Percentiles rank a stretch among this genome's conserved stretches.
Conservation (phyloP, 768 basidiomycete genomes). For the Cubamyces lactineus region DNA sequence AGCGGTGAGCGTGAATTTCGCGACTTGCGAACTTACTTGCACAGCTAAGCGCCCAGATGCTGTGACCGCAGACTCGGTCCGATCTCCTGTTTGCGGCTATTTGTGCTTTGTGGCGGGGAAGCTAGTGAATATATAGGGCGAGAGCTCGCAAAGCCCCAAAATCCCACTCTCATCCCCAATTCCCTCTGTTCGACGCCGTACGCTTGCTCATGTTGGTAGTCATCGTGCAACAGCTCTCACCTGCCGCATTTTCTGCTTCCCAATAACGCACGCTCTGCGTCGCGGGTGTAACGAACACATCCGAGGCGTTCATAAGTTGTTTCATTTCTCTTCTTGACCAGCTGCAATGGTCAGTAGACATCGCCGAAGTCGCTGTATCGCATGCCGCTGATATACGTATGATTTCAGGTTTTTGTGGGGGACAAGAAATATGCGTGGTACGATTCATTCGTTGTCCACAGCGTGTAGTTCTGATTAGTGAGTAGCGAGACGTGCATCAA, state of each 20-base stretch:
- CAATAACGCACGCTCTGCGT: conserved; percentile 60
- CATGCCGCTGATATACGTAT: neutral
- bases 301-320: conserved; percentile 31
- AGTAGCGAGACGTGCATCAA: conserved; percentile 90
- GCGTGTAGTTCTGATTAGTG: conserved; percentile 1
- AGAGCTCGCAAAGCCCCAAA: neutral
- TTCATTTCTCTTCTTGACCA: conserved; percentile 16
- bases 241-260: conserved; percentile 31
- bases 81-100: conserved; percentile 6
- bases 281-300: conserved; percentile 56
- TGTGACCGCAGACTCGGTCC: conserved; percentile 19
- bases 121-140: neutral
- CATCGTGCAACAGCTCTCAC: conserved; percentile 19
- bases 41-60: conserved; percentile 5
- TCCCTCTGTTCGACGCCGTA: neutral
- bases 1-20: conserved; percentile 22
- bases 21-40: conserved; percentile 24
- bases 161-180: conserved; percentile 17
- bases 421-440: conserved; percentile 86
- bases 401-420: conserved; percentile 63
- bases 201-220: conserved; percentile 28
- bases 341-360: conserved; percentile 46
- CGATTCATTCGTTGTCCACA: conserved; percentile 11
- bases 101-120: conserved; percentile 19
- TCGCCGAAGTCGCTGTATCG: conserved; percentile 18